Conservation (phyloP, 257 asterid species). For the Solanum sejunctum region DNA sequence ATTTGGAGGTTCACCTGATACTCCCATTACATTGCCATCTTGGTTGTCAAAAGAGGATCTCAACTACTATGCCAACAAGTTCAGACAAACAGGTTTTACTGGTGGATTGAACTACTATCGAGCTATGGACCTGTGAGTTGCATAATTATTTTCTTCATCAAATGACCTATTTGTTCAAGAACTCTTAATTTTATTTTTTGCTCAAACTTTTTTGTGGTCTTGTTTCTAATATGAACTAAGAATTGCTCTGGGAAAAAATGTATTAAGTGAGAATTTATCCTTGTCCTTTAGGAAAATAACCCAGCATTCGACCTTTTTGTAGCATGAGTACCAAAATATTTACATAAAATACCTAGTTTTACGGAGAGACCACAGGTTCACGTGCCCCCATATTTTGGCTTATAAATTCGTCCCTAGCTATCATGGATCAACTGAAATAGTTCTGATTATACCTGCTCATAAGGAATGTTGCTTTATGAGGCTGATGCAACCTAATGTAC, state of each 20-base stretch:
- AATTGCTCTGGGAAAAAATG: neutral
- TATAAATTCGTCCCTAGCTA: neutral
- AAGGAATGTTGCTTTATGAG: neutral
- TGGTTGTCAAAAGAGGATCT: constrained; percentile 87
- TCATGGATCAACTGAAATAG: neutral
- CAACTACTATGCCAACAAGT: constrained; percentile 51
- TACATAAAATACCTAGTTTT: neutral
- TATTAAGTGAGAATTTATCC: neutral
- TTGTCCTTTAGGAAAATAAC: neutral
- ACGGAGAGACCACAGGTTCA: neutral
- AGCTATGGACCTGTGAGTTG: constrained; percentile 73
- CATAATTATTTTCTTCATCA: neutral
- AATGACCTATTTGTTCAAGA: neutral
- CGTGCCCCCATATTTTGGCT: neutral
- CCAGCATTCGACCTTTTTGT: neutral
- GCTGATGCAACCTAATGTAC: neutral
- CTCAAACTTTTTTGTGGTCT: neutral
- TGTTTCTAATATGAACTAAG: neutral
- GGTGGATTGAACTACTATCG: constrained; percentile 94
- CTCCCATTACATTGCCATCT: constrained; percentile 51
- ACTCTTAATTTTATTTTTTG: neutral
- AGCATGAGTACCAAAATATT: neutral
- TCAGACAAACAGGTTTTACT: constrained; percentile 60
- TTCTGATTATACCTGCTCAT: neutral
- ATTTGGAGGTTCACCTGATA: constrained; percentile 51